Evolutionary conservation across 345 rosid species (phyloP).

Genomic region (Trapa bicornis): DNA sequence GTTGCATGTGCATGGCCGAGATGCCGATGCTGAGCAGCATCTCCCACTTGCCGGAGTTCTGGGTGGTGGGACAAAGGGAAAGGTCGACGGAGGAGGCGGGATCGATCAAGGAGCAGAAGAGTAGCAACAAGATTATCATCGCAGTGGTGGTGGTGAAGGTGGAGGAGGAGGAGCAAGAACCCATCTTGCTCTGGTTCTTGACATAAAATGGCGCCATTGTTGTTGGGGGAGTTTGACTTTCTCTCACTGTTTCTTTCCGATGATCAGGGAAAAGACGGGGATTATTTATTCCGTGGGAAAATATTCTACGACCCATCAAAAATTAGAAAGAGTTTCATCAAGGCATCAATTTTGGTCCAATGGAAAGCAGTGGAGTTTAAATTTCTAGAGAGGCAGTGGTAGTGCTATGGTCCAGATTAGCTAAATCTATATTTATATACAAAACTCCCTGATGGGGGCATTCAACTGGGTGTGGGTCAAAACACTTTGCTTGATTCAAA

Average conservation of each 20-base stretch:
- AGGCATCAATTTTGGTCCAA: not conserved
- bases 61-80: not conserved
- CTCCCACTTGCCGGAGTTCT: slow-evolving; percentile 32
- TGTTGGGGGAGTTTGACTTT: not conserved
- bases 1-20: slow-evolving; percentile 89
- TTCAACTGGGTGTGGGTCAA: no score
- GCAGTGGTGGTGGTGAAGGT: slow-evolving; percentile 2
- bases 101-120: not conserved
- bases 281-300: not conserved
- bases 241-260: not conserved
- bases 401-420: not conserved
- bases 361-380: not conserved
- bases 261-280: not conserved
- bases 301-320: not conserved
- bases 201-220: not conserved
- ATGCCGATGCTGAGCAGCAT: slow-evolving; percentile 52
- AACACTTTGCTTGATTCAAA: not conserved
- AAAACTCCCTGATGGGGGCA: no score
- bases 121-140: not conserved
- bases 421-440: not conserved
- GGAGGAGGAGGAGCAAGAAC: not conserved
- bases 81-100: slow-evolving; percentile 3
- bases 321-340: not conserved
- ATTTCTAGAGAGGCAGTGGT: not conserved
- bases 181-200: not conserved